A percentile compares a stretch with the other conserved stretches of the same genome.
phyloP scores from a whole-genome alignment of 768 basidiomycete genomes.

The Boletus edulis region DNA sequence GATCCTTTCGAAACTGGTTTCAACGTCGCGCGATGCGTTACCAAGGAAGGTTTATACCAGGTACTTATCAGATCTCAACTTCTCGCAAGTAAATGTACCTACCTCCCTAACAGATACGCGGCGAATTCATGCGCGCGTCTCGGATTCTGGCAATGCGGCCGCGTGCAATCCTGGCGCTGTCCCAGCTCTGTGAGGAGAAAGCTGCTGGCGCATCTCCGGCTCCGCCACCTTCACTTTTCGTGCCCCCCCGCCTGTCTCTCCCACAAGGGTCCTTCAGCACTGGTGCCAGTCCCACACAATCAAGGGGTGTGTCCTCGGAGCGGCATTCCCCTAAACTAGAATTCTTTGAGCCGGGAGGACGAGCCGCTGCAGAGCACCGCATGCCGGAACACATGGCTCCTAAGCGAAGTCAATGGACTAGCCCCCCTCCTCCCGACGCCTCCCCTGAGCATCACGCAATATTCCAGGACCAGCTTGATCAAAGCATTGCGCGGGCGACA shows the following conservation, averaged over 20 bases:
- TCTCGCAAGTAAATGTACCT: background rate
- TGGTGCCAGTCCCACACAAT: conserved; percentile 57
- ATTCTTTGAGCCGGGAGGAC: conserved; percentile 43
- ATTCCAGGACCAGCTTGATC: conserved; percentile 67
- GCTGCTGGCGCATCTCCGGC: conserved; percentile 45
- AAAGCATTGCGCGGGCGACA: conserved; percentile 67
- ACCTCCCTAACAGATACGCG: conserved; percentile 74
- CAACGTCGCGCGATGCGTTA: conserved; percentile 96
- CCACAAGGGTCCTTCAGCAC: conserved; percentile 74
- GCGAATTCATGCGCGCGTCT: conserved; percentile 96
- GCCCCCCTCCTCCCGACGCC: conserved; percentile 78
- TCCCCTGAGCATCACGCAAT: conserved; percentile 60
- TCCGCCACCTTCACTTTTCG: conserved; percentile 40
- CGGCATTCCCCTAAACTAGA: conserved; percentile 51
- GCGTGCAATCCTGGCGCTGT: conserved; percentile 75
- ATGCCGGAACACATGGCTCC: conserved; percentile 78
- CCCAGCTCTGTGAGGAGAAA: conserved; percentile 91
- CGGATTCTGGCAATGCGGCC: conserved; percentile 79
- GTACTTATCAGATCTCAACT: conserved; percentile 37
- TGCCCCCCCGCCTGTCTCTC: conserved; percentile 43
- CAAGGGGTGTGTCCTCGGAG: conserved; percentile 42
- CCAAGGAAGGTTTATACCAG: conserved; percentile 92
- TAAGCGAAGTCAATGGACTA: conserved; percentile 78
- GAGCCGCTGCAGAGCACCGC: conserved; percentile 30
- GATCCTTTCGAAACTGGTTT: conserved; percentile 97